These are phyloP conservation scores for Ceratocystis diversiconidia DNA, from an alignment of 2,329 filamentous ascomycete species.

Conservation along the genomic window DNA sequence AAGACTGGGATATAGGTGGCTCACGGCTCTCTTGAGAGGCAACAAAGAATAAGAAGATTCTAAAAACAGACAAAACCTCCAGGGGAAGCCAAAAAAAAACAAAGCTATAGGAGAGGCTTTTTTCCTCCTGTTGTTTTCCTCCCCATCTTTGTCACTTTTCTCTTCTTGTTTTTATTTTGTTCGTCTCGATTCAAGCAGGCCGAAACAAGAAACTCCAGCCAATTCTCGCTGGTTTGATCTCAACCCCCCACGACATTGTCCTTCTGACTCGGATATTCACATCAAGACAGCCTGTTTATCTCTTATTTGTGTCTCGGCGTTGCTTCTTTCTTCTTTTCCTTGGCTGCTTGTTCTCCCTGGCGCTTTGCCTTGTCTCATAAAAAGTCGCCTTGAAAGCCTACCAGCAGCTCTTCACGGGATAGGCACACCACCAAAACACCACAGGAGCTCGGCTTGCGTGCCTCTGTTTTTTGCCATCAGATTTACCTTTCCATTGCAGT, in stretches of 20 bases:
- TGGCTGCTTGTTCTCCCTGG: not conserved
- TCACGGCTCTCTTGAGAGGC: too few relatives aligned
- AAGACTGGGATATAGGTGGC: too few relatives aligned
- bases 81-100: too few relatives aligned
- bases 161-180: not conserved
- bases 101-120: not conserved
- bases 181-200: not conserved
- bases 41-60: too few relatives aligned
- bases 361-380: not conserved
- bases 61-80: too few relatives aligned
- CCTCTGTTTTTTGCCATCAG: too few relatives aligned
- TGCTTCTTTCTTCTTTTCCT: not conserved
- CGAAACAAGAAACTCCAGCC: not conserved
- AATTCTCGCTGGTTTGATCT: not conserved
- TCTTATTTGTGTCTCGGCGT: not conserved
- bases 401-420: not conserved
- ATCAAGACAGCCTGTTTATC: not conserved
- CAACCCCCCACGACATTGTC: not conserved
- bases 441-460: not conserved
- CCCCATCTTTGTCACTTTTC: not conserved
- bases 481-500: not conserved
- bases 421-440: not conserved
- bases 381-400: not conserved
- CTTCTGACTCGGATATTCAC: slow-evolving; percentile 2
- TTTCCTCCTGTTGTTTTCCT: not conserved